These are phyloP conservation scores for Diaporthe sp. DNA, from an alignment of 2,329 filamentous ascomycete species.

Conservation along the genomic window DNA sequence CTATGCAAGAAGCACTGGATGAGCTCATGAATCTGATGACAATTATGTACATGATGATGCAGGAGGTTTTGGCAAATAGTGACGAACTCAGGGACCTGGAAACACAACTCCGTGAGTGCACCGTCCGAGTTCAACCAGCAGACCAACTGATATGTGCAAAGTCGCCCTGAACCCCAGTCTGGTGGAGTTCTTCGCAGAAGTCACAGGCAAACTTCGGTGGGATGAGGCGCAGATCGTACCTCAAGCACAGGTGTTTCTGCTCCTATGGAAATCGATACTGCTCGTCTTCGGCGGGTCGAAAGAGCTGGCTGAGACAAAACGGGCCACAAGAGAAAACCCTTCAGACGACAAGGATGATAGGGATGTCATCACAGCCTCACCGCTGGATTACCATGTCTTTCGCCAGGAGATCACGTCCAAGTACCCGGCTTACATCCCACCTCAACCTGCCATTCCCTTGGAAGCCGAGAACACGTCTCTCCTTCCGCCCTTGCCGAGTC, in stretches of 20 bases:
- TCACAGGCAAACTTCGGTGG: conserved; percentile 79
- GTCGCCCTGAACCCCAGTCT: conserved; percentile 76
- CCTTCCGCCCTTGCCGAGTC: conserved; percentile 85
- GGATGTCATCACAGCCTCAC: conserved; percentile 90
- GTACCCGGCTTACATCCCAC: conserved; percentile 96
- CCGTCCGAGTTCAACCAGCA: neutral
- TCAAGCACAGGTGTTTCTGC: conserved; percentile 78
- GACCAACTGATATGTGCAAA: conserved; percentile 50
- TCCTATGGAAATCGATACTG: conserved; percentile 93
- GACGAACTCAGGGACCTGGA: conserved; percentile 62
- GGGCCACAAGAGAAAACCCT: conserved; percentile 73
- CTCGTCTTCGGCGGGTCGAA: conserved; percentile 85
- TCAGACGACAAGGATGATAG: conserved; percentile 72
- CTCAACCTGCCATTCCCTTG: conserved; percentile 84
- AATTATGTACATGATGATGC: conserved; percentile 72
- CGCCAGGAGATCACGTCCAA: conserved; percentile 97
- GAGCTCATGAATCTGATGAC: conserved; percentile 75
- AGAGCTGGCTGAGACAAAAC: conserved; percentile 81
- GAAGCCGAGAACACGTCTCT: conserved; percentile 94
- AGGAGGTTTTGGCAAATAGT: conserved; percentile 67
- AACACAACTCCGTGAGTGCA: conserved; percentile 64
- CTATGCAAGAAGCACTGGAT: conserved; percentile 68
- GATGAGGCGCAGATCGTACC: conserved; percentile 74
- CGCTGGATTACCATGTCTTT: conserved; percentile 95
- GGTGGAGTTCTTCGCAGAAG: conserved; percentile 79